Evolutionary conservation across 768 basidiomycete genomes (phyloP).

Genomic region (Termitomyces sp.): DNA sequence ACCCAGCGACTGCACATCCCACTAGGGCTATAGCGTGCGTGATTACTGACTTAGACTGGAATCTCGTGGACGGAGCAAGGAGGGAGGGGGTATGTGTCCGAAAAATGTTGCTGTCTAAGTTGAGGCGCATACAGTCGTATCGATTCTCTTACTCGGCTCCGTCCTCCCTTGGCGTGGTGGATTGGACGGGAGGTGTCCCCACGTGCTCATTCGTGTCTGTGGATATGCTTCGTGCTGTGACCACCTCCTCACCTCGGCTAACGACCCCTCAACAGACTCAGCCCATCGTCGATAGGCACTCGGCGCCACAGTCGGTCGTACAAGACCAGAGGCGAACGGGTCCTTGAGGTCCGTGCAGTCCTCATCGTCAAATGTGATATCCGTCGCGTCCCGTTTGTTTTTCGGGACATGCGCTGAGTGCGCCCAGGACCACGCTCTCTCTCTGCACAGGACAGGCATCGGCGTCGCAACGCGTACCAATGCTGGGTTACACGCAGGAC

Average conservation of each 20-base stretch:
- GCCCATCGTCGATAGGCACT: background rate
- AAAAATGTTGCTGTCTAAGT: background rate
- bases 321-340: background rate
- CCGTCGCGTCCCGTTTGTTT: no score
- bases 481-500: background rate
- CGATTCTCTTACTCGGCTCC: background rate
- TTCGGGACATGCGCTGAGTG: background rate
- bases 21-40: background rate
- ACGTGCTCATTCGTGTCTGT: background rate
- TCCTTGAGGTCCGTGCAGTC: background rate
- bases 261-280: background rate
- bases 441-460: background rate
- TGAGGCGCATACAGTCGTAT: background rate
- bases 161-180: background rate
- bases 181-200: background rate
- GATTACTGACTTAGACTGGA: background rate
- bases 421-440: background rate
- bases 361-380: background rate
- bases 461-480: slow-evolving; percentile 1
- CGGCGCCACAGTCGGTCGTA: background rate
- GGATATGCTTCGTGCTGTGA: background rate
- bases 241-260: background rate
- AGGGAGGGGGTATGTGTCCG: background rate
- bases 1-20: no score
- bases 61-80: background rate